Evolutionary conservation across 2,329 filamentous ascomycete species (phyloP).

Genomic region (Exophiala calicioides): DNA sequence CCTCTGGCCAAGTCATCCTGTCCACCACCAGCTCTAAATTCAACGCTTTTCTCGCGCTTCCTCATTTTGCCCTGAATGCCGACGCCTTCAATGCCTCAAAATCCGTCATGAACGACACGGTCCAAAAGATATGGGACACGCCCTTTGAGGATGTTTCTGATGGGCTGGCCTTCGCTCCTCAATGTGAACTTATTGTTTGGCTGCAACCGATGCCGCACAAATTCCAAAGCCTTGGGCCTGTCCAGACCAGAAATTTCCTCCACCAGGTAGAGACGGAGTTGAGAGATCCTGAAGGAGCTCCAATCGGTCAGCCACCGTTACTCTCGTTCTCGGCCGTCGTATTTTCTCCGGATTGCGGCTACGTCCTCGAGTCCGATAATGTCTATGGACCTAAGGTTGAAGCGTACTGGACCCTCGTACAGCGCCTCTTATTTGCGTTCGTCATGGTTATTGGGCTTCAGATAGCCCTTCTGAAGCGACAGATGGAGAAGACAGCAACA

Average conservation of each 20-base stretch:
- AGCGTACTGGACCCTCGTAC: slow-evolving; percentile 42
- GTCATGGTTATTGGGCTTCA: slow-evolving; percentile 57
- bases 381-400: slow-evolving; percentile 58
- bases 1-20: slow-evolving; percentile 75
- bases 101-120: slow-evolving; percentile 69
- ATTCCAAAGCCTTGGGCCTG: slow-evolving; percentile 26
- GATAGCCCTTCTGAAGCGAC: slow-evolving; percentile 58
- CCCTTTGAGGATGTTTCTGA: slow-evolving; percentile 58
- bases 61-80: slow-evolving; percentile 71
- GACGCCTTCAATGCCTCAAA: slow-evolving; percentile 59
- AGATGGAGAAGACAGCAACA: slow-evolving; percentile 65
- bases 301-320: slow-evolving; percentile 52
- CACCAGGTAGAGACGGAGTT: slow-evolving; percentile 60
- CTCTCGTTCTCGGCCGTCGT: slow-evolving; percentile 61
- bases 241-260: slow-evolving; percentile 41
- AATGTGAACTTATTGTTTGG: slow-evolving; percentile 88
- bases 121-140: slow-evolving; percentile 57
- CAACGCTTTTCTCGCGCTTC: slow-evolving; percentile 84
- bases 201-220: slow-evolving; percentile 61
- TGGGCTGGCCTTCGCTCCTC: slow-evolving; percentile 56
- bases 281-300: slow-evolving; percentile 59
- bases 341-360: slow-evolving; percentile 69
- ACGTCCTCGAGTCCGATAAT: slow-evolving; percentile 60
- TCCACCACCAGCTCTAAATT: slow-evolving; percentile 93
- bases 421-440: slow-evolving; percentile 53